phyloP scores from a whole-genome alignment of 1,284 basidiomycete genomes.

The Boletus mariae region DNA sequence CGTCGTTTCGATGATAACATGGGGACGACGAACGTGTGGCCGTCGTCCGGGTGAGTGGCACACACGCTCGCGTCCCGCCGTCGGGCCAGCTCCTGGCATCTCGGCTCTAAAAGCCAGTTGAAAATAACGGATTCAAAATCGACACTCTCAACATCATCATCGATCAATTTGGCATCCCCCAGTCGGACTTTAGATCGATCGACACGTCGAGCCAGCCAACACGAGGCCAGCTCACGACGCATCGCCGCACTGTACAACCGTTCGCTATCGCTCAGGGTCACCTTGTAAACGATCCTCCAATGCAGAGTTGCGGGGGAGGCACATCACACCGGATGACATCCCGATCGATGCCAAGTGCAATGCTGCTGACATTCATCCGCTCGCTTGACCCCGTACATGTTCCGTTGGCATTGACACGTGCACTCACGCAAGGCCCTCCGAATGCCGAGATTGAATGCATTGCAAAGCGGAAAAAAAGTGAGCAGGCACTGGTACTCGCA shows the following conservation, averaged over 20 bases:
- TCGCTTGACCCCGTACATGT: not conserved
- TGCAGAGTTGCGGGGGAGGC: not conserved
- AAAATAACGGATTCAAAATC: too few species aligned
- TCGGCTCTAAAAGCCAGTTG: too few species aligned
- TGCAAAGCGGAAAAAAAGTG: constrained; percentile 3
- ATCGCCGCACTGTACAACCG: not conserved
- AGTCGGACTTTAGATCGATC: not conserved
- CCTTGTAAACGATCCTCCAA: not conserved
- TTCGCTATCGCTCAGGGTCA: not conserved
- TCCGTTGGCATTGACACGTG: constrained; percentile 1
- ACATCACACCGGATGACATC: not conserved
- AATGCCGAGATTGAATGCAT: constrained; percentile 1
- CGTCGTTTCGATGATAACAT: not conserved
- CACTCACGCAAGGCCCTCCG: not conserved
- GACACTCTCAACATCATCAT: too few species aligned
- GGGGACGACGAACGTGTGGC: not conserved
- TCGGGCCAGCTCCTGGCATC: too few species aligned
- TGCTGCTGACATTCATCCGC: not conserved
- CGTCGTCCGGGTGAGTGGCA: too few species aligned
- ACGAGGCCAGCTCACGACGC: not conserved
- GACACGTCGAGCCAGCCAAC: not conserved
- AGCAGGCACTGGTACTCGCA: not conserved
- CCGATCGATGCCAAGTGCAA: not conserved
- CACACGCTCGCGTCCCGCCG: too few species aligned
- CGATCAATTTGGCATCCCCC: not conserved